Base-by-base conservation (phyloP, 208 protist species). In the Trypanosoma cruzi region DNA sequence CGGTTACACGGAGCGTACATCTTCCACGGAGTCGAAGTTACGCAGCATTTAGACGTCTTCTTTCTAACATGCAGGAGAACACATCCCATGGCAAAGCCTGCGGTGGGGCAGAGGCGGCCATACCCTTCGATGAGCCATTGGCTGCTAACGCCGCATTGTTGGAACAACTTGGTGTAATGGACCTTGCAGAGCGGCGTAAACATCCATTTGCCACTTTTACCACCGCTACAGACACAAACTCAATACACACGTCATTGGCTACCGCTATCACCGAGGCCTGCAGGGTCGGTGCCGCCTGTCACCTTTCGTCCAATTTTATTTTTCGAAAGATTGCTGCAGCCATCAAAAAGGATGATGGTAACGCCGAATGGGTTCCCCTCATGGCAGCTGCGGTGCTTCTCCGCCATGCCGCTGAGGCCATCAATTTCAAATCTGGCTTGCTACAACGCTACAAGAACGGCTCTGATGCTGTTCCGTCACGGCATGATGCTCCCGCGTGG, bases 101-200 rank as follows among this genome's bases (percentile, higher is more conserved):
- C 58, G 40, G 11, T 52, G 20, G 0, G 18, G 24, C 7, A 13
- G 68, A 52, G 1, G 50, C n/a, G 6, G 68, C 52, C 1, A 62
- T 67, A 20, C 50, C 60, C 22, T 3, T 44, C 4, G 64, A 76
- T 36, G 63, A 56, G 11, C 71, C 71, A 34, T 31, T 76, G 20
- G 24, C 48, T 0, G 46, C 71, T 1, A 64, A 66, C 28, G 14
- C 36, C 3, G 32, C 55, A 10, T 34, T 71, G 34, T 49, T 76
- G 71, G 57, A 71, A 26, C 36, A 53, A 32, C 57, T 76, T 24
- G 71, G 71, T 24, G 71, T 76, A 5, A 46, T 71, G 29, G 71
- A 76, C 26, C 42, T 76, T 20, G 24, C 54, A n/a, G 32, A 50
- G 40, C 52, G 44, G 14, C 55, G 34, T 22, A 46, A 29, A 20